Base-by-base conservation (phyloP, 129 eudicot species). In the Arctium minus region DNA sequence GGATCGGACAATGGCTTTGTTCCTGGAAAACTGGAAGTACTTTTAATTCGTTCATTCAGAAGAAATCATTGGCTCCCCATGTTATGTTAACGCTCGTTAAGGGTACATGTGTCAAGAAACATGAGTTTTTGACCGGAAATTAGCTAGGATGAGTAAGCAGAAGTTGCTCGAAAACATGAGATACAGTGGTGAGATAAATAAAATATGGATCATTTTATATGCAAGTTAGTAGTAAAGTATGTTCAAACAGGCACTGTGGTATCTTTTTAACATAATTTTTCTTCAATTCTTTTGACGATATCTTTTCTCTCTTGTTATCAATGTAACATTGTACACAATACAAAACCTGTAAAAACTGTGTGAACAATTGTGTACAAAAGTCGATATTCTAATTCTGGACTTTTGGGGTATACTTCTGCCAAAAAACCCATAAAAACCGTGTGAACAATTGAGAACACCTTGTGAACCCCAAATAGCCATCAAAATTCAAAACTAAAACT, bases 1-100 rank as follows among this genome's bases (percentile, higher is more conserved):
- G 70, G 70, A 80, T 35, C 36, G 33, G 70, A 50, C 48, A 46
- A 48, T 70, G 76, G 69, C 36, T 80, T 80, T 80, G 13, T 80
- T 71, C 15, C 0, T 13, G n/a, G n/a, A 15, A 46, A 46, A 46
- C 56, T 46, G 56, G 56, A 11, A 46, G 11, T 46, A 1, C 13
- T 67, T n/a, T 68, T 17, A 73, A 65, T 37, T 37, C 40, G 40
- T 3, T 37, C 3, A 73, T 77, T 65, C 29, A 60, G 44, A 40
- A 53, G 40, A 69, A 48, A 32, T 31, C 15, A 46, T 33, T 32
- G 78, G 5, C 70, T n/a, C 73, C n/a, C 44, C 33, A 18, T 75
- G 22, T 40, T 75, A 42, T 81, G 38, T 13, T n/a, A 13, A 17
- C 5, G 68, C 67, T 53, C 18, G 12, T 42, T 42, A 42, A 42